These are phyloP conservation scores for Pseudocercospora macadamiae DNA, from an alignment of 2,329 filamentous ascomycete species.

Conservation along the genomic window DNA sequence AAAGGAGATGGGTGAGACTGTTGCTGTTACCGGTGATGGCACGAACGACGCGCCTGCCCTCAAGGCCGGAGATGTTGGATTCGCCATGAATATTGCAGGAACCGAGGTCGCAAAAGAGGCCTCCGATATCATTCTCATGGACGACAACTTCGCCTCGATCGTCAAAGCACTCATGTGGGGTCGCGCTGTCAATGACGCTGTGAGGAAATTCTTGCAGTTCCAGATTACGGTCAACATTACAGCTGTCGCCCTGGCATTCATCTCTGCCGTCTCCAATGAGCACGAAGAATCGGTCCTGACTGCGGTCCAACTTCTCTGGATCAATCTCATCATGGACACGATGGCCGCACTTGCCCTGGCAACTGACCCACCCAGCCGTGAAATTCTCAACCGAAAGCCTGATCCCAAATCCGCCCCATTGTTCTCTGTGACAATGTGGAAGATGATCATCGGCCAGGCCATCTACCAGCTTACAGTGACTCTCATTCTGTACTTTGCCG, in stretches of 20 bases:
- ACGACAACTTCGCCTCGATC: conserved; percentile 66
- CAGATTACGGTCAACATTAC: conserved; percentile 90
- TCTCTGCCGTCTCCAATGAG: conserved; percentile 75
- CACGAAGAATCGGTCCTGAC: conserved; percentile 76
- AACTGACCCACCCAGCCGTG: conserved; percentile 84
- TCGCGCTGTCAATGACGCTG: conserved; percentile 59
- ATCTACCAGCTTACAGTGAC: conserved; percentile 82
- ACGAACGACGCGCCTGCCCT: conserved; percentile 69
- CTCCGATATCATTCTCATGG: conserved; percentile 64
- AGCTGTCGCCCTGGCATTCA: conserved; percentile 82
- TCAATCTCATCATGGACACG: conserved; percentile 97
- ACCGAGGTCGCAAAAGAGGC: conserved; percentile 68
- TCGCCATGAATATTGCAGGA: conserved; percentile 69
- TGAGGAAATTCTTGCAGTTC: conserved; percentile 64
- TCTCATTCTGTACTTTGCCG: conserved; percentile 81
- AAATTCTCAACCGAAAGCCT: conserved; percentile 78
- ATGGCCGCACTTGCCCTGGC: conserved; percentile 87
- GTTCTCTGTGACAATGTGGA: conserved; percentile 95
- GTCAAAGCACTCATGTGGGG: conserved; percentile 66
- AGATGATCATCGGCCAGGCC: conserved; percentile 95
- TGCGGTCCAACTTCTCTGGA: conserved; percentile 91
- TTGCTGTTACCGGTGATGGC: conserved; percentile 68
- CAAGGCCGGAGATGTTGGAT: conserved; percentile 68
- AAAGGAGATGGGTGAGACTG: conserved; percentile 67
- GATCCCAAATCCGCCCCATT: conserved; percentile 73